Base-by-base conservation (phyloP, 2,329 filamentous ascomycete species). In the Botrytis fragariae region DNA sequence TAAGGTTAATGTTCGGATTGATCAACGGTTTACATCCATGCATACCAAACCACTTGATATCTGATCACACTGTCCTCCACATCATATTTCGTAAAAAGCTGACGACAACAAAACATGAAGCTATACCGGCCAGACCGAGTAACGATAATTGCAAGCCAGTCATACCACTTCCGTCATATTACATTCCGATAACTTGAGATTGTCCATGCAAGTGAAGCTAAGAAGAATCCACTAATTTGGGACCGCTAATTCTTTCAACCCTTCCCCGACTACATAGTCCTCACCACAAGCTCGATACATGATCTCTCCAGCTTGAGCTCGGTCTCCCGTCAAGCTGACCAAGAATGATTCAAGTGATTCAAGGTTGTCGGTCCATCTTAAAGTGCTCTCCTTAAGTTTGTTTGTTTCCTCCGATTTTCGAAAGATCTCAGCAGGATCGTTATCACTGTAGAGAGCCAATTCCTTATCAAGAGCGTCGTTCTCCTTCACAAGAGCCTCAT, bases 221-320 rank as follows among this genome's bases (percentile, higher is more conserved):
- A 54, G 48, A 42, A 39, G 16, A 20, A 57, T 65, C 60, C 60
- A 57, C 69, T 71, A 71, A 65, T 71, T 71, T 64, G 70, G 61
- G 60, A 61, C 71, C 63, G 39, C 39, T 65, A 82, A 77, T 74
- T 83, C 85, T 74, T 80, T 83, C 76, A 87, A 79, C 29, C 84
- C 83, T 59, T 83, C 82, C 63, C 85, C 85, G 72, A 85, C 81
- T 54, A 84, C 82, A 75, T 82, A 87, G 77, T 87, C 85, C 32
- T 84, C 83, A 4, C 83, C 84, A 73, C 87, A 88, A 35, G 81
- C 79, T 51, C 75, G 74, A 73, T 78, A 78, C 78, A 84, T 83
- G 20, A 84, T 75, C 20, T 74, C 74, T 39, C 76, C 72, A 69
- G 84, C 76, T 32, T 77, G 75, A 74, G 82, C 83, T 62, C 81